These are phyloP conservation scores for Gilbertella persicaria DNA, from an alignment of 371 early-diverging fungal genomes.

Conservation along the genomic window DNA sequence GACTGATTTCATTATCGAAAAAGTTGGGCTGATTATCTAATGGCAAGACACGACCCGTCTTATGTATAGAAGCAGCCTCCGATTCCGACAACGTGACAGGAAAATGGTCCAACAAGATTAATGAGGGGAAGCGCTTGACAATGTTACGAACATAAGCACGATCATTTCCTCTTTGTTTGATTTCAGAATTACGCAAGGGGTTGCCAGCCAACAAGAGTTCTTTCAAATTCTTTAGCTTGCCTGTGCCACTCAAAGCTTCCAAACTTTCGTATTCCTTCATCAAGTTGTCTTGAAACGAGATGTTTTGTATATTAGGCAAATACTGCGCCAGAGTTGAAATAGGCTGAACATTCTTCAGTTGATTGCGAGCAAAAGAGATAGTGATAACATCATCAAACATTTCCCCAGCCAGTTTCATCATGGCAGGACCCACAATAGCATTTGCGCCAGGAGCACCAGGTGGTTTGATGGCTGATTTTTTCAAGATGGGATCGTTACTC, in stretches of 20 bases:
- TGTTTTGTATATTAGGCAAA: conserved; percentile 54
- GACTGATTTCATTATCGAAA: conserved; percentile 40
- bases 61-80: conserved; percentile 29
- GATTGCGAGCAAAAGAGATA: conserved; percentile 55
- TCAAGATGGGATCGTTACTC: conserved; percentile 51
- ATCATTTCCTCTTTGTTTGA: conserved; percentile 51
- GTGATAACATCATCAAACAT: conserved; percentile 57
- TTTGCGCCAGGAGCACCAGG: conserved; percentile 43
- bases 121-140: conserved; percentile 54
- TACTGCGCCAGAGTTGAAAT: conserved; percentile 55
- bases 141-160: conserved; percentile 39
- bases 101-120: conserved; percentile 51
- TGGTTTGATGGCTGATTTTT: conserved; percentile 44
- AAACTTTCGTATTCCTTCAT: conserved; percentile 49
- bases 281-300: conserved; percentile 58
- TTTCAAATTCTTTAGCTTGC: conserved; percentile 47
- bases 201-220: conserved; percentile 57
- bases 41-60: conserved; percentile 34
- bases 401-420: conserved; percentile 66
- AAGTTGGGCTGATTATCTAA: conserved; percentile 26
- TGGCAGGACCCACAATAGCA: conserved; percentile 58
- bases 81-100: conserved; percentile 28
- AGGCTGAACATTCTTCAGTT: conserved; percentile 47
- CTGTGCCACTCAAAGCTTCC: conserved; percentile 54
- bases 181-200: conserved; percentile 49